These are phyloP conservation scores for Aspergillus transmontanensis DNA, from an alignment of 2,329 filamentous ascomycete genomes.

Conservation along the genomic window DNA sequence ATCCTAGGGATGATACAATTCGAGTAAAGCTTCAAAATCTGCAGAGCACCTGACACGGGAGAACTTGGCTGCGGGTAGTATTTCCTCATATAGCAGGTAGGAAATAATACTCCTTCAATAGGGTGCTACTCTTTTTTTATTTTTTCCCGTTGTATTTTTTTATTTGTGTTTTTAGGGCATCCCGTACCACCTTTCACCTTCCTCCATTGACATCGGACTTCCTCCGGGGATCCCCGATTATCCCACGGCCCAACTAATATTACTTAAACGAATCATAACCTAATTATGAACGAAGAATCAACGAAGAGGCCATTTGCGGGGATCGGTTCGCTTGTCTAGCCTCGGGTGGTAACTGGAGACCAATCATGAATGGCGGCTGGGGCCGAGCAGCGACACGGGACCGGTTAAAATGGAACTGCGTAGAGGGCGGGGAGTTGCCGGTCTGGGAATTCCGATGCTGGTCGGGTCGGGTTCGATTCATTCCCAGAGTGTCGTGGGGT, in stretches of 20 bases:
- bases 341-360: slow-evolving; percentile 20
- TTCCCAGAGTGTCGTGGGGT: not conserved
- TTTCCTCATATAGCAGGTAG: slow-evolving; percentile 5
- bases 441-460: slow-evolving; percentile 20
- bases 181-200: not conserved
- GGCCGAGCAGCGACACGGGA: slow-evolving; percentile 23
- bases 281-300: slow-evolving; percentile 2
- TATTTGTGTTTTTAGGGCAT: slow-evolving; percentile 2
- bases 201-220: slow-evolving; percentile 4
- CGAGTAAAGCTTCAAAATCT: not conserved
- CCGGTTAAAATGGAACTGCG: slow-evolving; percentile 24
- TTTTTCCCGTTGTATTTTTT: not conserved
- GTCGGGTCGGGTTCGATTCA: slow-evolving; percentile 15
- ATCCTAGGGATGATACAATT: not conserved
- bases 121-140: not conserved
- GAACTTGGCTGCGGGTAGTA: slow-evolving; percentile 2
- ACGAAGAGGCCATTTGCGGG: slow-evolving; percentile 18
- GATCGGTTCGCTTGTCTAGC: slow-evolving; percentile 21
- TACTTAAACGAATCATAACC: slow-evolving; percentile 8
- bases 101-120: not conserved
- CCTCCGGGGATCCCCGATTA: slow-evolving; percentile 11
- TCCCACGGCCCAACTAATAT: slow-evolving; percentile 1
- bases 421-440: slow-evolving; percentile 15
- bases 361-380: slow-evolving; percentile 20
- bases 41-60: slow-evolving; percentile 3